Conservation (phyloP, 176 grass and related monocot genomes). For the Pontederia paniculata region DNA sequence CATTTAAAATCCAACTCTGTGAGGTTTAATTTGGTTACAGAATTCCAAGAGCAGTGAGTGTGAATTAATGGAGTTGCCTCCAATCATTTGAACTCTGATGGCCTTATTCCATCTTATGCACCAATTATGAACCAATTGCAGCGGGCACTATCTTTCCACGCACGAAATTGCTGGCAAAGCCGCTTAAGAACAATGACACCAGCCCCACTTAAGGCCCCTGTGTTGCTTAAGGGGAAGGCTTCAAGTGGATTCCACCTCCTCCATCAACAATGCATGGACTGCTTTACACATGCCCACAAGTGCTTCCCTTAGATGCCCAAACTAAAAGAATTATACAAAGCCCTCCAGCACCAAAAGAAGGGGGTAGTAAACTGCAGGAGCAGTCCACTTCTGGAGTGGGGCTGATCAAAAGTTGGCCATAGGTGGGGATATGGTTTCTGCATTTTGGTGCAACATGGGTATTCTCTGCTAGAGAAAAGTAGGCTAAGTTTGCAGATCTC, state of each 20-base stretch:
- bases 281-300: neutral
- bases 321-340: neutral
- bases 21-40: neutral
- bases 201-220: neutral
- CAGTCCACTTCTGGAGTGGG: neutral
- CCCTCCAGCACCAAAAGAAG: neutral
- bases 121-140: neutral
- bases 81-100: neutral
- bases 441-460: neutral
- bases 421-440: too few species aligned
- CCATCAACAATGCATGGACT: neutral
- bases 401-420: neutral
- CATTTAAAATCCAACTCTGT: too few species aligned
- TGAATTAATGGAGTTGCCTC: neutral
- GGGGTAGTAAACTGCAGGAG: neutral
- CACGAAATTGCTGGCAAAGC: conserved; percentile 8
- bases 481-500: conserved; percentile 1
- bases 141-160: conserved; percentile 6
- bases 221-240: neutral
- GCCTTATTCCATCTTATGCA: neutral
- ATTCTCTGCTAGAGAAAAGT: neutral
- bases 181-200: neutral
- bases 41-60: neutral
- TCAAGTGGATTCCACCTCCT: conserved; percentile 6
- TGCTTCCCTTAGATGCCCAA: conserved; percentile 9